These are phyloP conservation scores for Starmerella riodocensis DNA, from an alignment of 805 yeast genomes.

Conservation along the genomic window DNA sequence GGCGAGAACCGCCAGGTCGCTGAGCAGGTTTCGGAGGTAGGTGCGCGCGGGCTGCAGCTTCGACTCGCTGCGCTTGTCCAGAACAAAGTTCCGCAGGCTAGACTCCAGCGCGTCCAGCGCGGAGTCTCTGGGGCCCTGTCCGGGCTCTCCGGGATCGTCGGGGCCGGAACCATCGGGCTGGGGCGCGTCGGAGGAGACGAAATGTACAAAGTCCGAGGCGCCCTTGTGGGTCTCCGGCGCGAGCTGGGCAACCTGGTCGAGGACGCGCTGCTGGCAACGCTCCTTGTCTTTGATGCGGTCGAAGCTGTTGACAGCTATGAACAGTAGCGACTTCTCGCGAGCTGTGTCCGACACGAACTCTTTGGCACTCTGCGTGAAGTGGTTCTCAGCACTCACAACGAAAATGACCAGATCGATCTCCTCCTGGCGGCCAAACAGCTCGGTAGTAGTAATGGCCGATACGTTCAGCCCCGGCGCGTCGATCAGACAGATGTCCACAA, in stretches of 20 bases:
- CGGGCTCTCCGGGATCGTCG: constrained; percentile 22
- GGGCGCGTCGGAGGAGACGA: constrained; percentile 32
- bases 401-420: constrained; percentile 93
- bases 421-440: constrained; percentile 89
- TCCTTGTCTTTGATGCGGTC: constrained; percentile 74
- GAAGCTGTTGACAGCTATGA: constrained; percentile 86
- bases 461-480: constrained; percentile 96
- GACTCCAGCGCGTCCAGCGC: constrained; percentile 71
- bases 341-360: constrained; percentile 88
- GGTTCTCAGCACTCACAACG: constrained; percentile 93
- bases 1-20: constrained; percentile 51
- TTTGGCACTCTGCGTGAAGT: constrained; percentile 83
- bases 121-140: constrained; percentile 22
- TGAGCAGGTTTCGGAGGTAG: constrained; percentile 55
- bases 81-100: constrained; percentile 67
- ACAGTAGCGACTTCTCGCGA: constrained; percentile 77
- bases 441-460: constrained; percentile 88
- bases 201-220: constrained; percentile 84
- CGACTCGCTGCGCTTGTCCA: constrained; percentile 79
- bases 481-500: constrained; percentile 78
- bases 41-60: constrained; percentile 87
- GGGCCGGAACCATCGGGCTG: constrained; percentile 19
- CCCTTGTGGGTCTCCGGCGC: constrained; percentile 88
- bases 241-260: constrained; percentile 71
- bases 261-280: constrained; percentile 59